Base-by-base conservation (phyloP, 208 protist species). In the Jaenimonas drosophilae region DNA sequence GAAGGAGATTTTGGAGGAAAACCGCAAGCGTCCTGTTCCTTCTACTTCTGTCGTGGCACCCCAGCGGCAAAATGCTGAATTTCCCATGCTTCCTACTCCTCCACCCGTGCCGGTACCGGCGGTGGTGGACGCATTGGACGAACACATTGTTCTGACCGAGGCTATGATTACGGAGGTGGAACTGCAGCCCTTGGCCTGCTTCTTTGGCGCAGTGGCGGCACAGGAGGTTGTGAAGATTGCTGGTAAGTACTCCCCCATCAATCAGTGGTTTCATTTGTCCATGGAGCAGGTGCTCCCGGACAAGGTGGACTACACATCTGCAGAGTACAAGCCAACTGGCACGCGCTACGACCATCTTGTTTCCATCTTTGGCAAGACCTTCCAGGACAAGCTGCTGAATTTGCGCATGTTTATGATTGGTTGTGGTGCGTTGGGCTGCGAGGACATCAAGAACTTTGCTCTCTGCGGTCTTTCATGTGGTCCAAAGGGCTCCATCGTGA, bases 401-500 rank as follows among this genome's bases (percentile, higher is more conserved):
- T 57, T 90, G 28, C 71, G 67, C 21, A 43, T 80, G 39, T 99
- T 98, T 65, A 86, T 98, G 74, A 95, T 99, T n/a, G 98, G 98
- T 31, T 92, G 96, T 27, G 98, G 98, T 31, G 98, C 98, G 6
- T 88, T 99, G 36, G 97, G 98, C 4, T 99, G 98, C 64, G 98
- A 99, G 66, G 91, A 98, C 59, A 76, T 99, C 37, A 99, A 99
- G 58, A 98, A 98, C 69, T 99, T 89, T 57, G 97, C 98, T n/a
- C 70, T 99, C 27, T 99, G 98, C 92, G 98, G 98, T 49, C 66
- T 98, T 50, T 76, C 79, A 25, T 94, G 83, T 55, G 79, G 74
- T n/a, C 17, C 37, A 23, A 64, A 53, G 45, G 91, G 92, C 19
- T 64, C 72, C 4, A 52, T 99, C 9, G 70, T 83, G 23, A 84